Conservation (phyloP, 1,139 yeast genomes). For the Geotrichum reessii region DNA sequence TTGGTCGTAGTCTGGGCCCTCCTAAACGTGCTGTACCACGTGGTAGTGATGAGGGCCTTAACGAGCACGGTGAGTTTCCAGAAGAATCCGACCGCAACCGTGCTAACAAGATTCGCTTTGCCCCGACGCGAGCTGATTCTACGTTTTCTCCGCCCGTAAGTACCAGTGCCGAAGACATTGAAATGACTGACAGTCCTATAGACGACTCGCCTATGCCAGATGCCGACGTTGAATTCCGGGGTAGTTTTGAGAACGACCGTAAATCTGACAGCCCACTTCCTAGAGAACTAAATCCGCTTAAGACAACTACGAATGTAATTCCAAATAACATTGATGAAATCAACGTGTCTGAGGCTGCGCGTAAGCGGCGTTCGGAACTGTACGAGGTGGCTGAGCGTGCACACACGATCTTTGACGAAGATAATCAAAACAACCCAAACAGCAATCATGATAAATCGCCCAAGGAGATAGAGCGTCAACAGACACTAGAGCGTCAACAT, state of each 20-base stretch:
- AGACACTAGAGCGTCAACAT: conserved; percentile 16
- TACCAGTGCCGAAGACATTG: background rate
- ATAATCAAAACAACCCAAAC: background rate
- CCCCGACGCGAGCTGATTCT: background rate
- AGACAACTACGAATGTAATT: background rate
- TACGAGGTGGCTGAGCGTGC: conserved; percentile 13
- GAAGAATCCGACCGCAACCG: conserved; percentile 6
- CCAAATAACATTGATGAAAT: background rate
- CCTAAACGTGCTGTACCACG: conserved; percentile 21
- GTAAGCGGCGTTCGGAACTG: conserved; percentile 13
- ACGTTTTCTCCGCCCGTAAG: background rate
- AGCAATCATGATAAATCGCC: background rate
- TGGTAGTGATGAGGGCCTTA: conserved; percentile 17
- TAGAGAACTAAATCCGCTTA: background rate
- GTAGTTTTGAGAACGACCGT: background rate
- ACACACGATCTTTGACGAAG: conserved; percentile 1
- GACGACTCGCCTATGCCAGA: conserved; percentile 6
- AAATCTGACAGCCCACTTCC: background rate
- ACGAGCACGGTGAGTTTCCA: conserved; percentile 4
- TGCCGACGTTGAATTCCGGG: background rate
- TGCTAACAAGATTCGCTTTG: conserved; percentile 1
- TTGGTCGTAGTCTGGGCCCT: conserved; percentile 23
- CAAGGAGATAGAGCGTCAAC: conserved; percentile 12
- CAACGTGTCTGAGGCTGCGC: conserved; percentile 3
- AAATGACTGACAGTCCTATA: conserved; percentile 3